A percentile compares a stretch with the other conserved stretches of the same genome.
Conservation (phyloP, 108 stramenopile genomes). For the Cylindrotheca closterium region DNA sequence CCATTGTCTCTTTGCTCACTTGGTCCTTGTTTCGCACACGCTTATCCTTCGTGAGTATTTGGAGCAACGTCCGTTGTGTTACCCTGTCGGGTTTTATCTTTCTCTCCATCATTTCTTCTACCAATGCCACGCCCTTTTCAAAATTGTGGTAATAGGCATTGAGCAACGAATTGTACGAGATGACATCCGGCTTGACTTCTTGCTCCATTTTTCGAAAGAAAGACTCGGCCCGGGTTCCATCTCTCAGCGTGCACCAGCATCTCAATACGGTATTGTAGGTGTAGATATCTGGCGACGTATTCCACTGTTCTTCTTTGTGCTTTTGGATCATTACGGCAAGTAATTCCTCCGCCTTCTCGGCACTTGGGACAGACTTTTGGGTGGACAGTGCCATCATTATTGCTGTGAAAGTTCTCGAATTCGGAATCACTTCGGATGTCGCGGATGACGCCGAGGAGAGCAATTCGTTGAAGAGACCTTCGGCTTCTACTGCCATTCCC, state of each 20-base stretch:
- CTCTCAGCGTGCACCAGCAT: constrained; percentile 19
- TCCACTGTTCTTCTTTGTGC: constrained; percentile 15
- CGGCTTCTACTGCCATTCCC: constrained; percentile 11
- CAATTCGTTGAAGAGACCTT: too few species aligned
- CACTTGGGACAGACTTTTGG: constrained; percentile 8
- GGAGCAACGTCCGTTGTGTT: constrained; percentile 10
- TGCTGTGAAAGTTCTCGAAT: constrained; percentile 22
- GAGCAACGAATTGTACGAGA: constrained; percentile 23
- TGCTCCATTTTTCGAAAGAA: constrained; percentile 10
- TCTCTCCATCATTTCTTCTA: constrained; percentile 18
- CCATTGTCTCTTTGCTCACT: constrained; percentile 7
- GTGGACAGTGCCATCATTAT: constrained; percentile 25
- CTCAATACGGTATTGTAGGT: constrained; percentile 30
- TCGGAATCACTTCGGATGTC: constrained; percentile 7
- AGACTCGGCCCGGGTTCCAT: constrained; percentile 15
- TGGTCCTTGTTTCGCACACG: constrained; percentile 7
- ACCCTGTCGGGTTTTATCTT: constrained; percentile 15
- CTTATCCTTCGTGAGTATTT: constrained; percentile 10
- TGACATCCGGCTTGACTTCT: constrained; percentile 4
- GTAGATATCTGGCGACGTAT: constrained; percentile 21
- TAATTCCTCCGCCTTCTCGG: constrained; percentile 24
- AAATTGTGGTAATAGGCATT: constrained; percentile 21
- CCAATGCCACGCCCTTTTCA: constrained; percentile 11
- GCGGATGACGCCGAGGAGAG: not conserved
- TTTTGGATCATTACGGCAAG: constrained; percentile 29